These are phyloP conservation scores for Draba incana DNA, from an alignment of 345 rosid genomes.

Conservation along the genomic window DNA sequence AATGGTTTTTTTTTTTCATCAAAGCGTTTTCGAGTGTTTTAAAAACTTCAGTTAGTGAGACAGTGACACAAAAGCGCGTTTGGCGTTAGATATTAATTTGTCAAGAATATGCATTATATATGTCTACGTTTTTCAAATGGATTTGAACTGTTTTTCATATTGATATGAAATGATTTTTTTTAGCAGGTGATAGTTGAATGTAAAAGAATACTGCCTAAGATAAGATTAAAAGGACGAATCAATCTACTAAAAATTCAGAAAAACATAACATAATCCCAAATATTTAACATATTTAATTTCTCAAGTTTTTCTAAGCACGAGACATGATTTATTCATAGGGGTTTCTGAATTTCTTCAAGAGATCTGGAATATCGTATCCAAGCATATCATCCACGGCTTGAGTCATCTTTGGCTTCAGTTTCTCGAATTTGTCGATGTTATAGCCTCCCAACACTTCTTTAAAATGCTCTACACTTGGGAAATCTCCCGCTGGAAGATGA, in stretches of 20 bases:
- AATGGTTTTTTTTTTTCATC: too few relatives aligned
- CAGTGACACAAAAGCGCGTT: too few relatives aligned
- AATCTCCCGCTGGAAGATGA: constrained; percentile 84
- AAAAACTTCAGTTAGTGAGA: too few relatives aligned
- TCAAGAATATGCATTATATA: too few relatives aligned
- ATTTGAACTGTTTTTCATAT: too few relatives aligned
- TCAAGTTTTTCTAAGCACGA: not conserved
- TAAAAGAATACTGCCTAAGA: not conserved
- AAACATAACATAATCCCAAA: not conserved
- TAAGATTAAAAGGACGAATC: not conserved
- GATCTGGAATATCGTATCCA: constrained; percentile 83
- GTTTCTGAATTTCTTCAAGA: constrained; percentile 79
- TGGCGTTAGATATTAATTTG: too few relatives aligned
- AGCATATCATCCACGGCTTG: constrained; percentile 94
- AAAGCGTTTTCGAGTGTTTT: too few relatives aligned
- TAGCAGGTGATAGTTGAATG: not conserved
- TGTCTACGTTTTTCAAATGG: too few relatives aligned
- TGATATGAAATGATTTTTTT: too few relatives aligned
- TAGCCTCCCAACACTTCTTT: constrained; percentile 70
- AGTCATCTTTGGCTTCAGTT: constrained; percentile 81
- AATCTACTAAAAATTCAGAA: constrained; percentile 1
- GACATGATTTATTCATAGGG: constrained; percentile 58
- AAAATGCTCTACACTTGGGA: constrained; percentile 80
- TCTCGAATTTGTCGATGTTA: constrained; percentile 82
- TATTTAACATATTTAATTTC: not conserved